phyloP scores from a whole-genome alignment of 768 basidiomycete genomes.

The Boletus rubescentipes region DNA sequence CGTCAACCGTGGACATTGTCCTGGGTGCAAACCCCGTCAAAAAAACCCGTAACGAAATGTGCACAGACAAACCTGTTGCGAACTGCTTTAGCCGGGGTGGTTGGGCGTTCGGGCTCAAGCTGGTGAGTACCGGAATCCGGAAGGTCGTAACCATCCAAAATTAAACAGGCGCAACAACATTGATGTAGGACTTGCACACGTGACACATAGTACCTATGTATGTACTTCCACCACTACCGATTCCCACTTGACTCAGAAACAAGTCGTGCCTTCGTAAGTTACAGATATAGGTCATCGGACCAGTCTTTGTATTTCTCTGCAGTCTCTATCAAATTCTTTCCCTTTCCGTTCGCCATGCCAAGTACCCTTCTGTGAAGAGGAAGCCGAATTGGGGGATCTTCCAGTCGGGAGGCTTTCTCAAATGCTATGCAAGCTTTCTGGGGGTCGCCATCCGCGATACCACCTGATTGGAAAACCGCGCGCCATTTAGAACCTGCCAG shows the following conservation, averaged over 20 bases:
- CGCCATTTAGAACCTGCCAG: constrained; percentile 12
- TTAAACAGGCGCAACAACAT: neutral
- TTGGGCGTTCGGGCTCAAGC: neutral
- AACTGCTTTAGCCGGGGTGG: neutral
- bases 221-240: no score
- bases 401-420: constrained; percentile 19
- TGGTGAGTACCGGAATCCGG: neutral
- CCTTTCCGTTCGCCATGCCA: constrained; percentile 7
- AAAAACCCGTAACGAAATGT: neutral
- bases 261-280: neutral
- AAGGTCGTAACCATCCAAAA: neutral
- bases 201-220: neutral
- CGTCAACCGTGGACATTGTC: constrained; percentile 18
- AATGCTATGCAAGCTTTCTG: constrained; percentile 22
- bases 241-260: no score
- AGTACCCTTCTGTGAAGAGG: constrained; percentile 16
- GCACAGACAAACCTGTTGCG: neutral
- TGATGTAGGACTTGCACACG: neutral
- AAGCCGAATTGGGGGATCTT: constrained; percentile 23
- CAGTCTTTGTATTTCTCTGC: constrained; percentile 23
- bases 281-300: constrained; percentile 25
- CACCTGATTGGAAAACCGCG: neutral
- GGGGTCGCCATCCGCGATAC: constrained; percentile 9
- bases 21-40: constrained; percentile 6
- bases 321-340: constrained; percentile 6